A percentile compares a stretch with the other conserved stretches of the same genome.
phyloP scores from a whole-genome alignment of 495 filamentous ascomycete genomes.

The Oidiodendron maius region DNA sequence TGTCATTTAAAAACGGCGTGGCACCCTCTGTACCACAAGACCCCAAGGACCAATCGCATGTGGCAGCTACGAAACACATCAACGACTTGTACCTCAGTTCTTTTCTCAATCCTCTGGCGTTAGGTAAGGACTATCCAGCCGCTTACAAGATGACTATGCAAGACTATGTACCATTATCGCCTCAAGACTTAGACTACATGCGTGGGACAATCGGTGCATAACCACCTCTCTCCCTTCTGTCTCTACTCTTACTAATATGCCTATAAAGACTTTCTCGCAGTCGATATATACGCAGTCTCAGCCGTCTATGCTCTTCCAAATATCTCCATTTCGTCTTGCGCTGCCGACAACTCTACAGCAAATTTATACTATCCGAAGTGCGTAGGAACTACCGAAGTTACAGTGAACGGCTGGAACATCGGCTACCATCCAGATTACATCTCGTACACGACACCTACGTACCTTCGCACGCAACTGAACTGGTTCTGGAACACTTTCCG shows the following conservation, averaged over 20 bases:
- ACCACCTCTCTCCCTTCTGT: too few species aligned
- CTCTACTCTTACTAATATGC: too few species aligned
- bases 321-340: too few species aligned
- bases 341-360: too few species aligned
- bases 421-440: slow-evolving; percentile 8
- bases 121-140: slow-evolving; percentile 36
- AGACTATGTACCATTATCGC: not conserved
- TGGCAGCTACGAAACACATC: slow-evolving; percentile 32
- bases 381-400: too few species aligned
- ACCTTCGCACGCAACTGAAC: not conserved
- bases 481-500: not conserved
- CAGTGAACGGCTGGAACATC: too few species aligned
- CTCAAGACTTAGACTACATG: not conserved
- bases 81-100: slow-evolving; percentile 35
- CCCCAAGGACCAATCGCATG: slow-evolving; percentile 28
- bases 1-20: slow-evolving; percentile 36
- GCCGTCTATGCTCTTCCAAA: too few species aligned
- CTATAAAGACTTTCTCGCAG: too few species aligned
- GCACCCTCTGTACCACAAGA: slow-evolving; percentile 36
- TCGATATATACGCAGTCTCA: too few species aligned
- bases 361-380: too few species aligned
- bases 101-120: slow-evolving; percentile 35
- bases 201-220: too few species aligned
- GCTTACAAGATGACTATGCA: slow-evolving; percentile 18
- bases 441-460: not conserved